These are phyloP conservation scores for Pterulicium gracile DNA, from an alignment of 1,284 basidiomycete genomes.

Conservation along the genomic window DNA sequence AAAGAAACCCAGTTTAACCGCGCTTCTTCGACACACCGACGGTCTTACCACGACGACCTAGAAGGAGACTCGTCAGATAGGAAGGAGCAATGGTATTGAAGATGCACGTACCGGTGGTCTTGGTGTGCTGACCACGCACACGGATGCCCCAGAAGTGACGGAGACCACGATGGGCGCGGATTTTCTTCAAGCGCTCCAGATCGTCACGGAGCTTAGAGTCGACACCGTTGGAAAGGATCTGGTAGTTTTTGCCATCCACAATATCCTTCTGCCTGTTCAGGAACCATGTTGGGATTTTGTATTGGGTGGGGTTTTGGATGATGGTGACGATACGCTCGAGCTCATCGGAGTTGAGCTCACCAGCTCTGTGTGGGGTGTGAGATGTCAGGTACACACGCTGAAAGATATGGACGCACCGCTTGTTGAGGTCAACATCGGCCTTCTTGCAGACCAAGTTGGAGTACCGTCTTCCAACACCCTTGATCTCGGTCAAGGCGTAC, in stretches of 20 bases:
- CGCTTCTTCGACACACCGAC: constrained; percentile 92
- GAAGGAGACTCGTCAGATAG: constrained; percentile 6
- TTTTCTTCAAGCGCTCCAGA: constrained; percentile 98
- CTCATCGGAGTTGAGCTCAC: constrained; percentile 93
- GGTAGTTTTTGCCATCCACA: constrained; percentile 93
- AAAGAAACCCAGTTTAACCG: constrained; percentile 38
- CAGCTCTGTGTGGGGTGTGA: constrained; percentile 46
- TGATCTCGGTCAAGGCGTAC: constrained; percentile 98
- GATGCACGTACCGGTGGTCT: constrained; percentile 77
- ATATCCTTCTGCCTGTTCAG: constrained; percentile 99
- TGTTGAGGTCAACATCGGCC: constrained; percentile 98
- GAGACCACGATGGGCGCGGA: constrained; percentile 96
- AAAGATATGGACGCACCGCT: constrained; percentile 64
- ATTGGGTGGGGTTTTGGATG: constrained; percentile 99
- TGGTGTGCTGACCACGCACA: constrained; percentile 97
- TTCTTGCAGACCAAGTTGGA: constrained; percentile 99
- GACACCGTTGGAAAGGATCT: constrained; percentile 94
- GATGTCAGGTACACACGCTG: constrained; percentile 4
- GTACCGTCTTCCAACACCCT: constrained; percentile 99
- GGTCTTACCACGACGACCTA: constrained; percentile 84
- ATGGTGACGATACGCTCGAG: constrained; percentile 99
- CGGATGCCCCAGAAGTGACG: constrained; percentile 96
- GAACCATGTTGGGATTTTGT: constrained; percentile 99
- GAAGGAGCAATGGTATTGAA: background rate
- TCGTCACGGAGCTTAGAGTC: constrained; percentile 99